These are phyloP conservation scores for Populus pruinosa DNA, from an alignment of 345 rosid genomes.

Conservation along the genomic window DNA sequence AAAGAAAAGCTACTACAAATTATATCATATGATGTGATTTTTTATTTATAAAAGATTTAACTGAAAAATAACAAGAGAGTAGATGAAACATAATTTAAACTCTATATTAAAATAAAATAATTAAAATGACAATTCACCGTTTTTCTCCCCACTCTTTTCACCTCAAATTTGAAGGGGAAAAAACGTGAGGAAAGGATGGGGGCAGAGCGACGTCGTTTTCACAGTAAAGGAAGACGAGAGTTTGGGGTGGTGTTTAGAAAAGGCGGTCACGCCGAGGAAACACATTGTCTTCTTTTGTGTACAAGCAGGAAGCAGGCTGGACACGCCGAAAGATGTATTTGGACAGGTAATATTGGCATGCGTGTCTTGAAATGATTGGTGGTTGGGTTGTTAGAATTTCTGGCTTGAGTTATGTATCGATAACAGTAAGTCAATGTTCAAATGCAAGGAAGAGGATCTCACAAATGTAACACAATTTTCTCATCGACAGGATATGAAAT, in stretches of 20 bases:
- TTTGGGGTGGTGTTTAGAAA: not conserved
- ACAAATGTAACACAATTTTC: not conserved
- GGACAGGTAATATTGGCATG: not conserved
- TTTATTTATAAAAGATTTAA: too few relatives aligned
- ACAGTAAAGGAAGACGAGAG: not conserved
- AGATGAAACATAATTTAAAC: too few relatives aligned
- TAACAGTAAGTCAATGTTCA: not conserved
- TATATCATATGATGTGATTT: too few relatives aligned
- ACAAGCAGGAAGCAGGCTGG: not conserved
- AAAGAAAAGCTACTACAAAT: too few relatives aligned
- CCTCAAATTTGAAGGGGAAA: too few relatives aligned
- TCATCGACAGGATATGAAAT: not conserved
- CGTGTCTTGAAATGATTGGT: not conserved
- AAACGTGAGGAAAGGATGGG: not conserved
- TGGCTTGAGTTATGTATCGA: not conserved
- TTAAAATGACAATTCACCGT: too few relatives aligned
- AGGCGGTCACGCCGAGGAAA: constrained; percentile 34
- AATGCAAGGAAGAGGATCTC: not conserved
- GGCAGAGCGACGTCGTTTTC: constrained; percentile 17
- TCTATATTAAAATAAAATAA: too few relatives aligned
- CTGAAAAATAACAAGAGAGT: too few relatives aligned
- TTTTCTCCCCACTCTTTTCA: not conserved
- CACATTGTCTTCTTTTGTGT: not conserved
- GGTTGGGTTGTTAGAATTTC: not conserved
- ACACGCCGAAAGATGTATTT: constrained; percentile 28